A percentile compares a stretch with the other conserved stretches of the same genome.
Evolutionary conservation across 75 land plant species (phyloP).

Genomic region (Gnetum montanum): DNA sequence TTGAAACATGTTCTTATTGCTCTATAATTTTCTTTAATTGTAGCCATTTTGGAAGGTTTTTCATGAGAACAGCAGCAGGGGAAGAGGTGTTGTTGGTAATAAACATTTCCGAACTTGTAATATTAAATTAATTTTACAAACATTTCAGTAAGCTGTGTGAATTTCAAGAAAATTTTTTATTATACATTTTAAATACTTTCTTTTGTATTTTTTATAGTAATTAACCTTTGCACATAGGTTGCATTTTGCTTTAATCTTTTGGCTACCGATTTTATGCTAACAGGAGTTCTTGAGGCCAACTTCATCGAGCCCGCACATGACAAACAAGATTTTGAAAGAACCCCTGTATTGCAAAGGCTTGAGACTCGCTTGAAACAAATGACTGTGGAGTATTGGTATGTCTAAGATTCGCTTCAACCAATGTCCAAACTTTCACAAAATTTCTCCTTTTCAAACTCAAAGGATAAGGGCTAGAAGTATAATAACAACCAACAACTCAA

Average conservation of each 20-base stretch:
- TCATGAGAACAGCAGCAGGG: conserved; percentile 58
- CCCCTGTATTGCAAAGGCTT: conserved; percentile 28
- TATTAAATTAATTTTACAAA: neutral
- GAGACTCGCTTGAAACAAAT: conserved; percentile 34
- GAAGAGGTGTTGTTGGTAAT: conserved; percentile 92
- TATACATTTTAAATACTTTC: neutral
- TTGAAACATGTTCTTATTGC: too few relatives aligned
- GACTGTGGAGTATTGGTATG: conserved; percentile 39
- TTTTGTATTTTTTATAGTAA: too few relatives aligned
- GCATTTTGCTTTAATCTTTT: neutral
- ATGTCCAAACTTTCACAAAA: neutral
- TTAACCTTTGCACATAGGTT: too few relatives aligned
- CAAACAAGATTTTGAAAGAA: conserved; percentile 49
- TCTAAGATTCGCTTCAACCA: neutral
- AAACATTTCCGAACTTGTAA: neutral
- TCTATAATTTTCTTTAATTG: too few relatives aligned
- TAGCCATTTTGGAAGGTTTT: conserved; percentile 94
- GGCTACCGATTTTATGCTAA: neutral
- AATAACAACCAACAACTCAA: neutral
- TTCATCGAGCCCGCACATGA: conserved; percentile 56
- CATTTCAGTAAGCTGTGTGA: neutral
- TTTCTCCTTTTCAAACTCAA: neutral
- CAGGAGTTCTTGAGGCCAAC: conserved; percentile 48
- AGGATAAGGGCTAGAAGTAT: neutral
- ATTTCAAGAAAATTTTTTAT: neutral